Evolutionary conservation across 768 basidiomycete species (phyloP).

Genomic region (Russula vinacea): DNA sequence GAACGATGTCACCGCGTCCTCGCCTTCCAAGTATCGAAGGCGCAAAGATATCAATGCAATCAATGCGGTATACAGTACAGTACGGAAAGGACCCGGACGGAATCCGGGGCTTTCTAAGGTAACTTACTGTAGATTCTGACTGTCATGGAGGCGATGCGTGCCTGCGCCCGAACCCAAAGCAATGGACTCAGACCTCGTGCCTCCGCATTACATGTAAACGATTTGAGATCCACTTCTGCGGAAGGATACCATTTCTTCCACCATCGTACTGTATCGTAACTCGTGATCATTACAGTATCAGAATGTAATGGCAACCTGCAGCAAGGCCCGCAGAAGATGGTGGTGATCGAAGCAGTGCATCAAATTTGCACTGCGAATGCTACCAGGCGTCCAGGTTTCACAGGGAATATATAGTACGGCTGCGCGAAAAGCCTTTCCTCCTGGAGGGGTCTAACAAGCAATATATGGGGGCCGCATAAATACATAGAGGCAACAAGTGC

Average conservation of each 20-base stretch:
- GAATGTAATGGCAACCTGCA: too few relatives aligned
- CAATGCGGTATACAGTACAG: too few relatives aligned
- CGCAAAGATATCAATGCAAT: not conserved
- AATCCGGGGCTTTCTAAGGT: not conserved
- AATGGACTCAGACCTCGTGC: not conserved
- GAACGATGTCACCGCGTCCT: not conserved
- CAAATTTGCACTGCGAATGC: too few relatives aligned
- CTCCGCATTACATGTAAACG: too few relatives aligned
- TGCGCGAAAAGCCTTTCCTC: too few relatives aligned
- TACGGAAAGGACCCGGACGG: not conserved
- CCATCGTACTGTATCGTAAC: not conserved
- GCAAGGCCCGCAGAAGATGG: not conserved
- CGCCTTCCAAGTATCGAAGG: not conserved
- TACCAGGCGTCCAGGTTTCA: too few relatives aligned
- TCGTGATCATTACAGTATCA: not conserved
- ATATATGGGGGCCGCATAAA: too few relatives aligned
- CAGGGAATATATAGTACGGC: too few relatives aligned
- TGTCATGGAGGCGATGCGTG: not conserved
- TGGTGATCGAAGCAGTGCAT: too few relatives aligned
- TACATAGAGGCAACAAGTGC: too few relatives aligned
- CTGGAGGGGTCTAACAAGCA: too few relatives aligned
- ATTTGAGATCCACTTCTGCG: not conserved
- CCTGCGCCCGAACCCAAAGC: not conserved
- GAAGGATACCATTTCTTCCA: not conserved
- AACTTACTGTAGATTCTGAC: too few relatives aligned